These are phyloP conservation scores for Pisolithus tinctorius DNA, from an alignment of 768 basidiomycete genomes.

Conservation along the genomic window DNA sequence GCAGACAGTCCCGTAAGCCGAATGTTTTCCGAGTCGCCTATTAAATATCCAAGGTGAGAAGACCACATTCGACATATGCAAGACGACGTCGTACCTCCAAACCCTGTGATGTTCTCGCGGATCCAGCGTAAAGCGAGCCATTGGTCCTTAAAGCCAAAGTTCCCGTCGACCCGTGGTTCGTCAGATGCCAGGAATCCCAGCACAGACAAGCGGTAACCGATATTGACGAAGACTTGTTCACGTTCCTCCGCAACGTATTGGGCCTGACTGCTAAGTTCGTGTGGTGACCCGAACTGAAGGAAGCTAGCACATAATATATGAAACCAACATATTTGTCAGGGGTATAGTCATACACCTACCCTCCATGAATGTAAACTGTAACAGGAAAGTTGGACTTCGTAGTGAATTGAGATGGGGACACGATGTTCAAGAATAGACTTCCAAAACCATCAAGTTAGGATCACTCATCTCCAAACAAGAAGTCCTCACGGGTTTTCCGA, in stretches of 20 bases:
- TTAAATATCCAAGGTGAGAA: neutral
- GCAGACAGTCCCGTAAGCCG: conserved; percentile 68
- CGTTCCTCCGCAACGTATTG: conserved; percentile 61
- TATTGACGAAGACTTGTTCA: conserved; percentile 68
- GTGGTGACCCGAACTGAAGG: conserved; percentile 74
- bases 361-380: conserved; percentile 73
- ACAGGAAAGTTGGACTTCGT: conserved; percentile 49
- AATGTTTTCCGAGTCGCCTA: conserved; percentile 56
- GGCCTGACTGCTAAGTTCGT: conserved; percentile 51
- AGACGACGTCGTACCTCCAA: conserved; percentile 49
- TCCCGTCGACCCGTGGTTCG: conserved; percentile 54
- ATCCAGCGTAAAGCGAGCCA: conserved; percentile 76
- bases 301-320: conserved; percentile 37
- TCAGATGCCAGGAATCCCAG: conserved; percentile 73
- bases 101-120: conserved; percentile 54
- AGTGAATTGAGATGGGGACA: conserved; percentile 41
- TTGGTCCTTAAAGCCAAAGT: conserved; percentile 82
- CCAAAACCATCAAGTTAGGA: neutral
- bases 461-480: too few species aligned
- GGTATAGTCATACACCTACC: conserved; percentile 33
- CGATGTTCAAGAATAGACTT: conserved; percentile 63
- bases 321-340: neutral
- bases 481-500: conserved; percentile 58
- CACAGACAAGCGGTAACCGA: conserved; percentile 70
- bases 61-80: neutral